Evolutionary conservation across 2,329 filamentous ascomycete species (phyloP), one percentile per base, ranked within the genome.

Genomic region (Xylariaceae sp.): DNA sequence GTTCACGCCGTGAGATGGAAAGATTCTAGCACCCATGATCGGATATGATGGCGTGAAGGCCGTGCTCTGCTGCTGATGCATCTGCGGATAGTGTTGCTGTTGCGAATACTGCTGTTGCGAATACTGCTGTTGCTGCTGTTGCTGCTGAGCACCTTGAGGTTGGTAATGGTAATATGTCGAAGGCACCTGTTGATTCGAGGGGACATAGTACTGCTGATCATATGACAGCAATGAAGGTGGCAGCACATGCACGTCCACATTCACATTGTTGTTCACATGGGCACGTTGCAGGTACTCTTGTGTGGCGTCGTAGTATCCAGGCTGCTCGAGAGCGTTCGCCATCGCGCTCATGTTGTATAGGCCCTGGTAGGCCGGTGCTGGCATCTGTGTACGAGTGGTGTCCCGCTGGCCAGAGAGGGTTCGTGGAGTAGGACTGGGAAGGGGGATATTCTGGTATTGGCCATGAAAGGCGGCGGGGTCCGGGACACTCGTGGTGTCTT

Each of bases 331-430:
- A 47, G 74, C 66, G 58, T 69, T 73, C 32, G 68, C 67, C 71
- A 81, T 73, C 12, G 68, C 59, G 26, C 62, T 67, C 77, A 80
- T 78, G 60, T 76, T 77, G 65, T 77, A 81, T 6, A 71, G 67
- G 3, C 71, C 68, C 34, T 65, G 60, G 41, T 68, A 68, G 27
- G 51, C 54, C 34, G 62, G 60, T 11, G 60, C 67, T 59, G 19
- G 19, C 19, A 19, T 19, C 19, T 71, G 71, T 30, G 60, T 47
- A 48, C 68, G 65, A 47, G 67, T 46, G 71, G 76, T 74, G 52
- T 76, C 73, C 59, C 74, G 68, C 53, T 78, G 76, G 32, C 68
- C 64, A 19, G 71, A 67, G 59, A 75, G 76, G 19, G 19, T 19
- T 19, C 19, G 19, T 2, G 71, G 64, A 65, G 74, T 70, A 52